Evolutionary conservation across 768 basidiomycete species (phyloP), one percentile per base, ranked within the genome.

Genomic region (Trametes meyenii): DNA sequence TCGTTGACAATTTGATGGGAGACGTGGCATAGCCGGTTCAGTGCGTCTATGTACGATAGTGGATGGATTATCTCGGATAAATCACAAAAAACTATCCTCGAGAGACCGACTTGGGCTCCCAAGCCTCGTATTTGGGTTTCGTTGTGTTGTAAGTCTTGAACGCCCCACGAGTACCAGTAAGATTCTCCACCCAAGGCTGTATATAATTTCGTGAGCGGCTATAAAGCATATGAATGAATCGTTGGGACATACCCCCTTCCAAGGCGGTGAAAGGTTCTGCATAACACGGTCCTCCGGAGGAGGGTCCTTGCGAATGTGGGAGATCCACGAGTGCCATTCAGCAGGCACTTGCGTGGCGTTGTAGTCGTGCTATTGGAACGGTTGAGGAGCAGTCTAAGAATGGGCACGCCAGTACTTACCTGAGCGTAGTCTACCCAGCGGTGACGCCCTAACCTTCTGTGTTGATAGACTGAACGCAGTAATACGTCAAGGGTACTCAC

Each of bases 301-400:
- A 5, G 94, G 83, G 24, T 87, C 85, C 66, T 87, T 84, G 50
- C 96, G 90, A 69, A 96, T 97, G 71, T 97, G 94, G 11, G 83
- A 81, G 39, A 98, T 76, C 96, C 96, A 98, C 5, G 95, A 87
- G 77, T 97, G 96, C 96, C 96, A 98, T 76, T 96, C 95, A 0
- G 96, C 85, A 16, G 94, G 92, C 38, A 97, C 88, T 79, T 99
- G 96, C 0, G 92, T 83, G n/a, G 92, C 93, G 69, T 98, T 90
- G 76, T 82, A 88, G 63, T 94, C 85, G 71, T 95, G 92, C 85
- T 92, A 58, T 14, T 54, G 42, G n/a, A 13, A 42, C 2, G 24
- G 38, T 50, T 23, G 29, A 29, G 23, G 23, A 43, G 23, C 21
- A 43, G 6, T 14, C 17, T 24, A 16, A 45, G 1, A 39, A 35